These are phyloP conservation scores for Dactylellina sp. DNA, from an alignment of 2,329 filamentous ascomycete species.

Conservation along the genomic window DNA sequence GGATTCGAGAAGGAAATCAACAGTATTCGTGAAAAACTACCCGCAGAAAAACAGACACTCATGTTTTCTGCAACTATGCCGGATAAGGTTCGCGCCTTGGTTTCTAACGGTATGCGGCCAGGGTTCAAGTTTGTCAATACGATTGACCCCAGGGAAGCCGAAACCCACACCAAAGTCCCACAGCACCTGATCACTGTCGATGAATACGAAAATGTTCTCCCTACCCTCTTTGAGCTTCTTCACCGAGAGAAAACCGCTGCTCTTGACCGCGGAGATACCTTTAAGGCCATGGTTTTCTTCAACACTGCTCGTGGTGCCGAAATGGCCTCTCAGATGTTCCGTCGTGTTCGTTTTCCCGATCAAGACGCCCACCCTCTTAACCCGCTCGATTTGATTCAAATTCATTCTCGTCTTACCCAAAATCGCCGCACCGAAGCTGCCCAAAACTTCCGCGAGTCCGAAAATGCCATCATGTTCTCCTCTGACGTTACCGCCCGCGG, in stretches of 20 bases:
- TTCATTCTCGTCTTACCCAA: slow-evolving; percentile 85
- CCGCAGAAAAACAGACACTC: slow-evolving; percentile 84
- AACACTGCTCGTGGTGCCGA: slow-evolving; percentile 71
- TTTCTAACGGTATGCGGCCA: slow-evolving; percentile 80
- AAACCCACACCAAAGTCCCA: slow-evolving; percentile 85
- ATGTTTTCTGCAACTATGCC: slow-evolving; percentile 96
- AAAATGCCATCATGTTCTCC: slow-evolving; percentile 73
- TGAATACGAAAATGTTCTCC: slow-evolving; percentile 80
- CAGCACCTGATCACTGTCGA: slow-evolving; percentile 78
- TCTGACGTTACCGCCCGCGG: slow-evolving; percentile 84
- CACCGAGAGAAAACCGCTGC: slow-evolving; percentile 70
- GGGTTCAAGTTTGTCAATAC: slow-evolving; percentile 91
- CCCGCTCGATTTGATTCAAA: slow-evolving; percentile 67
- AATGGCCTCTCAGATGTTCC: slow-evolving; percentile 65
- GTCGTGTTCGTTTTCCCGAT: slow-evolving; percentile 37
- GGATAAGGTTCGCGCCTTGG: slow-evolving; percentile 81
- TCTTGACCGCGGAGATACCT: slow-evolving; percentile 68
- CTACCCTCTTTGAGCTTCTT: slow-evolving; percentile 80
- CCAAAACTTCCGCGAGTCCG: slow-evolving; percentile 75
- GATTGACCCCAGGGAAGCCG: slow-evolving; percentile 81
- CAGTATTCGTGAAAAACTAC: slow-evolving; percentile 73
- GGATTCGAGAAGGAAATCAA: slow-evolving; percentile 76
- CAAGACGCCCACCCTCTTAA: slow-evolving; percentile 60
- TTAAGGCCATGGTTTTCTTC: slow-evolving; percentile 97
- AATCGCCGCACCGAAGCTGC: slow-evolving; percentile 75